Conservation (phyloP, 2,329 filamentous ascomycete species). For the Neonectria hederae region DNA sequence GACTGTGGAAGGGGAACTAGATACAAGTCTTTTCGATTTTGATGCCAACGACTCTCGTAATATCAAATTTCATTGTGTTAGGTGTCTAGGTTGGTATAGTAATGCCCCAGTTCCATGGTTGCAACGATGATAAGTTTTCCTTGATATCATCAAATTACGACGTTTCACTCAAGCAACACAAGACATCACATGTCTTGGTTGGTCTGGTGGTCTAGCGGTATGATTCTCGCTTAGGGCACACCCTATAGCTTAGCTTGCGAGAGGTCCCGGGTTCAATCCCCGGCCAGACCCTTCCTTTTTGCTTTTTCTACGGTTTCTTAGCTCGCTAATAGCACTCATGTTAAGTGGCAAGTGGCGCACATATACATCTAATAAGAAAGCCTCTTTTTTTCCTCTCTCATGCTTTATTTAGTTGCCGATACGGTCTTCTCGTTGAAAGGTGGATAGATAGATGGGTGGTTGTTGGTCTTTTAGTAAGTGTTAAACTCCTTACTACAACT, state of each 20-base stretch:
- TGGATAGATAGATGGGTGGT: no score
- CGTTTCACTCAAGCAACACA: neutral
- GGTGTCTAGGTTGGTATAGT: neutral
- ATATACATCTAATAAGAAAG: no score
- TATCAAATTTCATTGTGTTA: neutral
- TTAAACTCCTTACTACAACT: no score
- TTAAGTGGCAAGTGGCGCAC: no score
- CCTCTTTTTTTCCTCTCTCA: no score
- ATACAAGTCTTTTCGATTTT: neutral
- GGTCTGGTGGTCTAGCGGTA: slow-evolving; percentile 46
- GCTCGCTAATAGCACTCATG: no score
- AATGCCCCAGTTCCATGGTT: neutral
- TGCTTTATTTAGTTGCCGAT: no score
- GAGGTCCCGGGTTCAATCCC: slow-evolving; percentile 56
- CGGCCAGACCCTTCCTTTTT: slow-evolving; percentile 50
- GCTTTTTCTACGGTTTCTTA: neutral
- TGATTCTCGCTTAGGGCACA: slow-evolving; percentile 47
- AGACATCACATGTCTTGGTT: neutral
- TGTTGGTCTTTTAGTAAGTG: no score
- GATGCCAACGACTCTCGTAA: neutral
- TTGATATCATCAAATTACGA: neutral
- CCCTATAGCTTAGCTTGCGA: slow-evolving; percentile 39
- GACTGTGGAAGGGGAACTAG: neutral
- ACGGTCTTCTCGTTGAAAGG: no score
- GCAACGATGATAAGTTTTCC: fast-evolving